These are phyloP conservation scores for Berberis vulgaris DNA, from an alignment of 164 flowering plant genomes.

Conservation along the genomic window DNA sequence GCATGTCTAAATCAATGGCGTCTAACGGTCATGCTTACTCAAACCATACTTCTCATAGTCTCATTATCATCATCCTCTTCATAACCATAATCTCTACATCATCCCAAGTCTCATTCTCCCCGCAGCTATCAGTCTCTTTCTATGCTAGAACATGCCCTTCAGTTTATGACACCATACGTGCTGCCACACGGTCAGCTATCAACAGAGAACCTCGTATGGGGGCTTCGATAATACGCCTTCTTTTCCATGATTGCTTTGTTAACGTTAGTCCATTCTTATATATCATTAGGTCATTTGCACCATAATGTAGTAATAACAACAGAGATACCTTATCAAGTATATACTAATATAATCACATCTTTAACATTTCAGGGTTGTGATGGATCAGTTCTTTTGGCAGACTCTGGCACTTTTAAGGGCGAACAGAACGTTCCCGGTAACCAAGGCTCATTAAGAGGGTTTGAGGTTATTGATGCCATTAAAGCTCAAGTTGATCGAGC, in stretches of 20 bases:
- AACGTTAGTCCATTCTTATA: not conserved
- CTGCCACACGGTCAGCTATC: not conserved
- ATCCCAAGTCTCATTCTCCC: not conserved
- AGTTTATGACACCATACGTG: not conserved
- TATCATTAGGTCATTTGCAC: not conserved
- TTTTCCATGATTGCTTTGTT: conserved; percentile 9
- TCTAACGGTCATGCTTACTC: too few relatives aligned
- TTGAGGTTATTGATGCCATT: conserved; percentile 26
- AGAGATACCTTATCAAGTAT: not conserved
- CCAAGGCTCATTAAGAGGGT: conserved; percentile 26
- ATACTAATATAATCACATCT: not conserved
- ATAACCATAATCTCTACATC: not conserved
- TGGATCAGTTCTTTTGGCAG: conserved; percentile 8
- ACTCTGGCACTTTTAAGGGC: conserved; percentile 2
- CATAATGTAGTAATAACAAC: not conserved
- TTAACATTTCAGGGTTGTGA: conserved; percentile 9
- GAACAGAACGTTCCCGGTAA: conserved; percentile 18
- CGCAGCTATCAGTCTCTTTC: conserved; percentile 1
- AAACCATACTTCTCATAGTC: too few relatives aligned
- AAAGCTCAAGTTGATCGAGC: conserved; percentile 31
- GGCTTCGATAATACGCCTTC: conserved; percentile 1
- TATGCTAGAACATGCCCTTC: conserved; percentile 4
- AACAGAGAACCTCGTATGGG: conserved; percentile 6
- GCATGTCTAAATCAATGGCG: too few relatives aligned
- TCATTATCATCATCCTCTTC: not conserved